A percentile compares a stretch with the other conserved stretches of the same genome.
These are phyloP conservation scores for Aegilops umbellulata DNA, from an alignment of 176 grass and related monocot species.

Conservation along the genomic window DNA sequence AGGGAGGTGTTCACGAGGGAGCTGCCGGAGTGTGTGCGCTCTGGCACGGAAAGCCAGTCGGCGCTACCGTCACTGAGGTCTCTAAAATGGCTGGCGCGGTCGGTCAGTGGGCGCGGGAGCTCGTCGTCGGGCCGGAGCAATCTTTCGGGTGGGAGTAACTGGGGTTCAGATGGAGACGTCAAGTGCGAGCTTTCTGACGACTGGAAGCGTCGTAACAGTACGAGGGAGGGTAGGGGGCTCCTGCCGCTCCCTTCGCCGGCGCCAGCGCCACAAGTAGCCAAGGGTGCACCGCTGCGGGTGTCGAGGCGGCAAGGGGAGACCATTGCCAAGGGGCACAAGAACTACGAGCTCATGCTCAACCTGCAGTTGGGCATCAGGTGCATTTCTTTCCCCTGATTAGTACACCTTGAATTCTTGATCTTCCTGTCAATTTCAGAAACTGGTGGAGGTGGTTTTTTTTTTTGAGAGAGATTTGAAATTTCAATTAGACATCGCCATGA, in stretches of 20 bases:
- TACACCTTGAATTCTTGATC: background rate
- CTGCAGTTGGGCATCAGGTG: constrained; percentile 95
- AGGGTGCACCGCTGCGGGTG: constrained; percentile 16
- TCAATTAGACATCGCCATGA: background rate
- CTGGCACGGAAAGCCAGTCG: constrained; percentile 52
- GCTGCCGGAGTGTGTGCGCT: constrained; percentile 53
- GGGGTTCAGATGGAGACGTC: constrained; percentile 48
- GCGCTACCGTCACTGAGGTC: constrained; percentile 62
- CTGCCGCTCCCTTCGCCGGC: background rate
- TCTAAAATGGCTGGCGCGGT: constrained; percentile 63
- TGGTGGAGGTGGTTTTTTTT: background rate
- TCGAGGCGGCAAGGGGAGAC: constrained; percentile 64
- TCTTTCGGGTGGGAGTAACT: constrained; percentile 36
- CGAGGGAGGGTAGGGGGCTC: constrained; percentile 38
- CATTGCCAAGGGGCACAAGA: constrained; percentile 91
- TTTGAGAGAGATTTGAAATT: background rate
- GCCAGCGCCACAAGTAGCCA: background rate
- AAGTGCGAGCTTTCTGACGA: constrained; percentile 42
- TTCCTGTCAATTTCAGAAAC: background rate
- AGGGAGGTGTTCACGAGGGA: constrained; percentile 65
- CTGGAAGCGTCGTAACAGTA: constrained; percentile 38
- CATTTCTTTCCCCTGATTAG: background rate
- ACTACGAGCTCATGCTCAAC: constrained; percentile 99
- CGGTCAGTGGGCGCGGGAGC: constrained; percentile 32
- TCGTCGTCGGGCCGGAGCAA: constrained; percentile 29